Percentiles rank a stretch among this genome's conserved stretches.
phyloP scores from a whole-genome alignment of 257 asterid genomes.

The Cordia subcordata region DNA sequence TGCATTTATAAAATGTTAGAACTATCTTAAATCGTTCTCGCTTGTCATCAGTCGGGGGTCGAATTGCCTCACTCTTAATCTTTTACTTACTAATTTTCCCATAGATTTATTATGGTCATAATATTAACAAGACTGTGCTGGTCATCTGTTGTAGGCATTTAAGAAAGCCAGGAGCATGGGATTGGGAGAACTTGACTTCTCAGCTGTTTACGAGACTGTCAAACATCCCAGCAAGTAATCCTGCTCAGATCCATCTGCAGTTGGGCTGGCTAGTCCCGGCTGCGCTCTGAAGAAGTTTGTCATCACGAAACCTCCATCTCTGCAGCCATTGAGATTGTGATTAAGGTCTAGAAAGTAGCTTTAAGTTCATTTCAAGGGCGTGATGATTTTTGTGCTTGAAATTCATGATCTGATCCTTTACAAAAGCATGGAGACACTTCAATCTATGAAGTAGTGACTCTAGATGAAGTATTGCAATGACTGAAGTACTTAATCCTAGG shows the following conservation, averaged over 20 bases:
- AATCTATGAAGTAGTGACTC: background rate
- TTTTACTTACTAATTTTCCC: too few relatives aligned
- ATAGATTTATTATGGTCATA: too few relatives aligned
- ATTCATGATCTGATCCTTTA: background rate
- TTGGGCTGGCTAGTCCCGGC: too few relatives aligned
- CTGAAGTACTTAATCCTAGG: background rate
- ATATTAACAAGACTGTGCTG: background rate
- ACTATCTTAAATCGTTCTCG: too few relatives aligned
- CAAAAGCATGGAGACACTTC: background rate
- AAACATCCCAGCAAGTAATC: slow-evolving; percentile 32
- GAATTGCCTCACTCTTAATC: background rate
- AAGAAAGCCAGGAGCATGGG: slow-evolving; percentile 87
- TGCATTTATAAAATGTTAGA: too few relatives aligned
- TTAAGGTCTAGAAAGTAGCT: too few relatives aligned
- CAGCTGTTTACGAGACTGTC: slow-evolving; percentile 73
- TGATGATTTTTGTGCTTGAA: slow-evolving; percentile 1
- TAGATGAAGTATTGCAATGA: background rate
- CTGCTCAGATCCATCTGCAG: slow-evolving; percentile 6
- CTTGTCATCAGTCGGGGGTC: too few relatives aligned
- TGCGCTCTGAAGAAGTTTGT: too few relatives aligned
- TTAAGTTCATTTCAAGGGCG: background rate
- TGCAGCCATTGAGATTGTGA: background rate
- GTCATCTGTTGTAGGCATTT: slow-evolving; percentile 49
- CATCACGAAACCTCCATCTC: too few relatives aligned
- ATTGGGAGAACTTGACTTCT: slow-evolving; percentile 81